Evolutionary conservation across 441 rosid genomes (phyloP).

Genomic region (Jatropha multifida): DNA sequence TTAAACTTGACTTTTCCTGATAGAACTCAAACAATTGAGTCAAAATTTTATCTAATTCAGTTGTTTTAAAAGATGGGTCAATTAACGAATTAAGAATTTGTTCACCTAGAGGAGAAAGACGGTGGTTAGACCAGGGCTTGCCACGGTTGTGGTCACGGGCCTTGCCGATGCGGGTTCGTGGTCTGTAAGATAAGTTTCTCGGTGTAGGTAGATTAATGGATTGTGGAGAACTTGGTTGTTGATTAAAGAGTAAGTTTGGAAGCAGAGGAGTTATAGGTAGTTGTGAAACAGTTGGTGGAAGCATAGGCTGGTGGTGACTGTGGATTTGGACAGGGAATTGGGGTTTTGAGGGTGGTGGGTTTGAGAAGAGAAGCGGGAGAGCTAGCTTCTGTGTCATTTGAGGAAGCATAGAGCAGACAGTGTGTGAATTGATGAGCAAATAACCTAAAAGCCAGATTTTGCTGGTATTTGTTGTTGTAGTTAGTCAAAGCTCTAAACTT

Average conservation of each 20-base stretch:
- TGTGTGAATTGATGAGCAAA: not conserved
- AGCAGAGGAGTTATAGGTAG: slow-evolving; percentile 39
- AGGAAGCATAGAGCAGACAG: slow-evolving; percentile 1
- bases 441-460: not conserved
- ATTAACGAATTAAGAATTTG: slow-evolving; percentile 49
- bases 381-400: slow-evolving; percentile 76
- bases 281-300: slow-evolving; percentile 27
- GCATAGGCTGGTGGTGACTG: slow-evolving; percentile 22
- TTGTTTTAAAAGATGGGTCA: slow-evolving; percentile 54
- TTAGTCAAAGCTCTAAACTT: too few species aligned
- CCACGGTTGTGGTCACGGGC: slow-evolving; percentile 69
- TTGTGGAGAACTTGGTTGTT: slow-evolving; percentile 33
- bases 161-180: slow-evolving; percentile 56
- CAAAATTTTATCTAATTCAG: slow-evolving; percentile 39
- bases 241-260: slow-evolving; percentile 40
- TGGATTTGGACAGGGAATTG: slow-evolving; percentile 14
- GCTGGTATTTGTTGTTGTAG: not conserved
- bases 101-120: slow-evolving; percentile 69
- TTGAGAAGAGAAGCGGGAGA: slow-evolving; percentile 69
- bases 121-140: slow-evolving; percentile 67
- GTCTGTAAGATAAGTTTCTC: slow-evolving; percentile 26
- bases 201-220: slow-evolving; percentile 21
- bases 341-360: slow-evolving; percentile 32
- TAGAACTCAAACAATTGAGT: slow-evolving; percentile 38
- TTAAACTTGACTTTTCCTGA: slow-evolving; percentile 29